Evolutionary conservation across 768 basidiomycete genomes (phyloP).

Genomic region (Clathrus columnatus): DNA sequence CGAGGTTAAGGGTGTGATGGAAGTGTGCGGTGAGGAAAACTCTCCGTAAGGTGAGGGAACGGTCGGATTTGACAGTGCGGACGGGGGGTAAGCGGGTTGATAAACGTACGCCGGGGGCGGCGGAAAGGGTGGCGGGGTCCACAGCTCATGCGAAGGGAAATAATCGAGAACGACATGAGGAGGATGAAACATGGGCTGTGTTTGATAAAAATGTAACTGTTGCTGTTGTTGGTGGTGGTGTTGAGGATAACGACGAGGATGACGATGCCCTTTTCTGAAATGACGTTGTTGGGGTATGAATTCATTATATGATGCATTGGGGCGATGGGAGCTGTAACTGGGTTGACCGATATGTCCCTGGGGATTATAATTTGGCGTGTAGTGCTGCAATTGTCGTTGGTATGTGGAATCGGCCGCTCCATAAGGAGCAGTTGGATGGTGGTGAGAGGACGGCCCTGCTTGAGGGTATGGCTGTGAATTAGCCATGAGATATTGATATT

Average conservation of each 20-base stretch:
- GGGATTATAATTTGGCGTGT: conserved; percentile 24
- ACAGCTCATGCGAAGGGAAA: conserved; percentile 3
- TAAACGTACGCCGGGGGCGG: conserved; percentile 23
- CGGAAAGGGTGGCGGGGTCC: conserved; percentile 19
- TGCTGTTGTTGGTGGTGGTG: conserved; percentile 1
- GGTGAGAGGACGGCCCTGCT: conserved; percentile 27
- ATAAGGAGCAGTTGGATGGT: conserved; percentile 29
- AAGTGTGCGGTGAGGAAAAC: conserved; percentile 17
- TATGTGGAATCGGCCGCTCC: conserved; percentile 30
- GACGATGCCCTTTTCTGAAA: conserved; percentile 9
- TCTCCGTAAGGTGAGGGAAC: conserved; percentile 36
- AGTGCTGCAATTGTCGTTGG: conserved; percentile 31
- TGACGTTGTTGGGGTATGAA: conserved; percentile 22
- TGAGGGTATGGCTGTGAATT: conserved; percentile 26
- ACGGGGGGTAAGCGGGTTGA: conserved; percentile 23
- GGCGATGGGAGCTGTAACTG: neutral
- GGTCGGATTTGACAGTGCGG: conserved; percentile 57
- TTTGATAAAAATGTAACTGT: neutral
- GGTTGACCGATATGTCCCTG: conserved; percentile 20
- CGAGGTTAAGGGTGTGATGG: conserved; percentile 3
- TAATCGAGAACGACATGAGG: neutral
- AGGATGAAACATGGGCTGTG: neutral
- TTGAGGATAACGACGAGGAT: neutral
- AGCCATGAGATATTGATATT: conserved; percentile 18
- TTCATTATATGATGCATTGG: conserved; percentile 19